Base-by-base conservation (phyloP, 306 rosid genomes). In the Dryas octopetala region DNA sequence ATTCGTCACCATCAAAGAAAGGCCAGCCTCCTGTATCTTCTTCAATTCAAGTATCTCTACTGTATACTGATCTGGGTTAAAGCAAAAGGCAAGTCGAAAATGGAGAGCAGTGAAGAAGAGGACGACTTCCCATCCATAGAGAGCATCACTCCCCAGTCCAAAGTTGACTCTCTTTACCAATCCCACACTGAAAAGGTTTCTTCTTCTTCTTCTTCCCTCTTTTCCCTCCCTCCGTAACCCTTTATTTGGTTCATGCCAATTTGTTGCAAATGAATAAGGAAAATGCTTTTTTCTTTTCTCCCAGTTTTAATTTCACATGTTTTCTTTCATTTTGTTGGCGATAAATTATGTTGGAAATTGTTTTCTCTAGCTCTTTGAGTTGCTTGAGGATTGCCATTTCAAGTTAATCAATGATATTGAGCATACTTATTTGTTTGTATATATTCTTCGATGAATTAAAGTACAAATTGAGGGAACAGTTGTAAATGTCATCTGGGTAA, bases 21-120 rank as follows among this genome's bases (percentile, higher is more conserved):
- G 38, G 38, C 38, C 38, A 32, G 38, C 38, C 38, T 32, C 38
- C 38, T 32, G 38, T 32, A 32, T 1, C 38, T 1, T 32, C 38
- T 32, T 32, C 38, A 32, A 32, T 32, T 32, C 38, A 32, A 32
- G 38, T 2, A 32, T 32, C 38, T 23, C 23, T 23, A 23, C 23
- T 32, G 38, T 32, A 0, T 32, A 32, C 38, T 32, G 38, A 32
- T 32, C 38, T 32, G 38, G 38, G 38, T 32, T 32, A 11, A n/a
- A 14, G 59, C 7, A 54, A 55, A 3, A 64, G 66, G 13, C 43
- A 43, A 66, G 41, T 48, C 5, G 16, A 73, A 15, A 68, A 90
- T 95, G 98, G 98, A 95, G 91, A 92, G 98, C 77, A 91, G 97
- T 62, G 98, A 91, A 83, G 98, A 95, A 81, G 98, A 95, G 40